Percentiles rank a stretch among this genome's conserved stretches.
Conservation (phyloP, 768 basidiomycete species). For the Fibroporia radiculosa region DNA sequence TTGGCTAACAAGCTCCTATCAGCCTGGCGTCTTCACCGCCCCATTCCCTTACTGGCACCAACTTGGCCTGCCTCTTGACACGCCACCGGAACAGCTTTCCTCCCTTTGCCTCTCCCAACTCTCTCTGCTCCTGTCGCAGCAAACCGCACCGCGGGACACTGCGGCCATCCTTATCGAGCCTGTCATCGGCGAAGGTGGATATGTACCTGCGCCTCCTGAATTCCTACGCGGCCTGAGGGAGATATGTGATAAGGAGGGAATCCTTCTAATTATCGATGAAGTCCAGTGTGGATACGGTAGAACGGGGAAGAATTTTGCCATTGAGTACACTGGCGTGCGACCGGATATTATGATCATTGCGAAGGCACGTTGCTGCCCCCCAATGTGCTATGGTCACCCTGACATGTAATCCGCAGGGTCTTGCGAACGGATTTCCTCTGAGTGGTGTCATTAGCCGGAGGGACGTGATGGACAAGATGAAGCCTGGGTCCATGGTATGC, state of each 20-base stretch:
- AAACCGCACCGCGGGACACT: slow-evolving; percentile 76
- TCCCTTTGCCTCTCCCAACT: slow-evolving; percentile 70
- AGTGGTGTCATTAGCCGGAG: slow-evolving; percentile 77
- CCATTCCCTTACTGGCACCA: slow-evolving; percentile 96
- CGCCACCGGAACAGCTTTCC: slow-evolving; percentile 50
- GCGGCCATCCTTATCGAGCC: slow-evolving; percentile 94
- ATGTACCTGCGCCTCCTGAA: slow-evolving; percentile 76
- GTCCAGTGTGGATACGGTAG: slow-evolving; percentile 89
- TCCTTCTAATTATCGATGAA: slow-evolving; percentile 81
- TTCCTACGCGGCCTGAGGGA: slow-evolving; percentile 75
- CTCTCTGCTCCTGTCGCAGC: slow-evolving; percentile 71
- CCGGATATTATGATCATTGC: slow-evolving; percentile 89
- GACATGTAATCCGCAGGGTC: slow-evolving; percentile 36
- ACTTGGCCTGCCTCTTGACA: slow-evolving; percentile 46
- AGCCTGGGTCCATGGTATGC: slow-evolving; percentile 69
- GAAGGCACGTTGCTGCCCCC: slow-evolving; percentile 49
- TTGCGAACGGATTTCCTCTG: slow-evolving; percentile 92
- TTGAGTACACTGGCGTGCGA: slow-evolving; percentile 74
- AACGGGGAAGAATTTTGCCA: slow-evolving; percentile 76
- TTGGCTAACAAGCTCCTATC: not conserved
- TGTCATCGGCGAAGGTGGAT: slow-evolving; percentile 92
- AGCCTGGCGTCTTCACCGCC: slow-evolving; percentile 78
- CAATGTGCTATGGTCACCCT: too few species aligned
- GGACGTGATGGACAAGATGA: slow-evolving; percentile 72
- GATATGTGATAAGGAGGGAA: slow-evolving; percentile 82